Evolutionary conservation across 75 land plant species (phyloP).

Genomic region (Pinus taeda): DNA sequence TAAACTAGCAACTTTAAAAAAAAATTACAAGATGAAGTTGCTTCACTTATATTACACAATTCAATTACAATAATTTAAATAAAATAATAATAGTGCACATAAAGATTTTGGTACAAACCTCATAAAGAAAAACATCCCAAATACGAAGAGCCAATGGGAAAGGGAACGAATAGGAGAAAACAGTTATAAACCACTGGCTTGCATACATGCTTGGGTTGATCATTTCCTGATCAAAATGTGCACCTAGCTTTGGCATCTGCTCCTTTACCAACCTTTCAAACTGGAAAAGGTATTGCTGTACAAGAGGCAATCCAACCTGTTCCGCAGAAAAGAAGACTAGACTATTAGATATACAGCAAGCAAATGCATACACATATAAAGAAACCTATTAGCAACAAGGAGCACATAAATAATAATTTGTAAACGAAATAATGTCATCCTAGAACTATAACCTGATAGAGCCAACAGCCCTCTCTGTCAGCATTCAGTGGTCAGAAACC

Average conservation of each 20-base stretch:
- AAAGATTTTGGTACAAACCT: constrained; percentile 50
- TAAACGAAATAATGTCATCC: neutral
- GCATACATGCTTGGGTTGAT: constrained; percentile 99
- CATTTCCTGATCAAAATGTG: constrained; percentile 91
- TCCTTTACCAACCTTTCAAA: constrained; percentile 87
- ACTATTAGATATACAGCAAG: neutral
- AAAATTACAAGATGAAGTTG: neutral
- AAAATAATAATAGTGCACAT: neutral
- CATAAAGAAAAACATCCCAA: constrained; percentile 97
- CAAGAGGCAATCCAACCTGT: constrained; percentile 89
- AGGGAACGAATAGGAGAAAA: constrained; percentile 97
- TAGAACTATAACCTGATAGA: neutral
- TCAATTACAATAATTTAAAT: neutral
- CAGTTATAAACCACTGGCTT: constrained; percentile 99
- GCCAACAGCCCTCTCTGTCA: neutral
- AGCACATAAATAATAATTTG: neutral
- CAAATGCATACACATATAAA: constrained; percentile 2
- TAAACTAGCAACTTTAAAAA: neutral
- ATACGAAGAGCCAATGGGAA: constrained; percentile 93
- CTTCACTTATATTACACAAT: neutral
- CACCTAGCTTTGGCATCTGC: constrained; percentile 82
- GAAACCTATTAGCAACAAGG: neutral
- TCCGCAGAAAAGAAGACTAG: constrained; percentile 3
- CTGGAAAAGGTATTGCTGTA: constrained; percentile 93
- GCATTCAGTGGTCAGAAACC: no score